Evolutionary conservation across 768 basidiomycete genomes (phyloP).

Genomic region (Russula olivacea): DNA sequence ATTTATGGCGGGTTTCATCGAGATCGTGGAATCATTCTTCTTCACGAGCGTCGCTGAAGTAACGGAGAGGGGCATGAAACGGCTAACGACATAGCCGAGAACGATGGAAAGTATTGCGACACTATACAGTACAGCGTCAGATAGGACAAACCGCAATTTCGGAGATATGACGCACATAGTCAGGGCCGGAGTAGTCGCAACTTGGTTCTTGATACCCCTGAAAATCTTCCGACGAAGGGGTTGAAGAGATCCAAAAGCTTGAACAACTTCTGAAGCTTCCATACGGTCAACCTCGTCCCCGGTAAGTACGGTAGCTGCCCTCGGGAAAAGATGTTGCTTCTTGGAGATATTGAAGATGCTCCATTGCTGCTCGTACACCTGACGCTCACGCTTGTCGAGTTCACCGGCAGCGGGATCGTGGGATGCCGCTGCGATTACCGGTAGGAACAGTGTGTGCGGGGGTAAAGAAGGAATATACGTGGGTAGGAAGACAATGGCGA

Average conservation of each 20-base stretch:
- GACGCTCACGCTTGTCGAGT: constrained; percentile 26
- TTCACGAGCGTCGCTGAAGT: constrained; percentile 31
- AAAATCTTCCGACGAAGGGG: constrained; percentile 19
- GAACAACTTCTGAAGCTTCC: constrained; percentile 19
- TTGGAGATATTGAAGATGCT: constrained; percentile 28
- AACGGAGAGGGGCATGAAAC: constrained; percentile 31
- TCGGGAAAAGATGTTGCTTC: constrained; percentile 26
- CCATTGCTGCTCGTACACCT: constrained; percentile 33
- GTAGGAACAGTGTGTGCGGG: constrained; percentile 50
- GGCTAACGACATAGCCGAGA: constrained; percentile 46
- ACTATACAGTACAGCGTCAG: constrained; percentile 34
- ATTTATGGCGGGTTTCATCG: constrained; percentile 21
- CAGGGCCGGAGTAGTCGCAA: constrained; percentile 51
- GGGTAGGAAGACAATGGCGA: constrained; percentile 67
- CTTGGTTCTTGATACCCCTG: constrained; percentile 39
- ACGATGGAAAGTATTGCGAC: constrained; percentile 65
- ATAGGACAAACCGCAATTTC: neutral
- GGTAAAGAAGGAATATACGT: constrained; percentile 35
- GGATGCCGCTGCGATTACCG: constrained; percentile 37
- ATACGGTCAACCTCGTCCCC: constrained; percentile 17
- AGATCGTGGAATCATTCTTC: constrained; percentile 6
- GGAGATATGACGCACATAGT: constrained; percentile 49
- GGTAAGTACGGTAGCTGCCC: constrained; percentile 29
- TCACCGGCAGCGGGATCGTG: constrained; percentile 26
- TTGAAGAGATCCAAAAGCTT: constrained; percentile 19